Evolutionary conservation across 1,284 basidiomycete genomes (phyloP), one percentile per base, ranked within the genome.

Genomic region (Neotropicomus parvogracilis): DNA sequence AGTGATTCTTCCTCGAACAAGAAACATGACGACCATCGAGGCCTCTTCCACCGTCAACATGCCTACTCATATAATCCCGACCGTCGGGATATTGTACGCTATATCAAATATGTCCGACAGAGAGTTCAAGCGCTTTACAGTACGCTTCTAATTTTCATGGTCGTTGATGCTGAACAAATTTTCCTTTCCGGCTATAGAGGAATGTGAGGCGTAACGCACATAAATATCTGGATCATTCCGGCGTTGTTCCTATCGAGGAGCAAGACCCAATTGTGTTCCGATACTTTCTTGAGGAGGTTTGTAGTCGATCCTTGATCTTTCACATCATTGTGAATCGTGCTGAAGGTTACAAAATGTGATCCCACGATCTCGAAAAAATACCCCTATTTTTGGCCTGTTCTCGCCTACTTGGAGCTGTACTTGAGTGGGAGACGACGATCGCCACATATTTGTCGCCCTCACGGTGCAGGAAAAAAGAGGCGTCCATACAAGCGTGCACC

Each of bases 331-430:
- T 51, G n/a, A 50, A 29, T n/a, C 27, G 6, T 6, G 12, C 21
- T 17, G 6, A 44, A 63, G 59, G 34, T 63, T 1, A 52, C 52
- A 27, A 40, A 19, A 12, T 29, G 16, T 5, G 17, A 63, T 7
- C 43, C 49, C 6, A 40, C 35, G 4, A 33, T 60, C 21, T 16
- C 49, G 13, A 40, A 28, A 38, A 55, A 17, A 21, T 62, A 60
- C n/a, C 44, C 52, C 0, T 40, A 58, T n/a, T 40, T 35, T 0
- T 61, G 59, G 59, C 50, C 49, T 3, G 47, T 63, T 3, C 13
- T 65, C 10, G 44, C 48, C 11, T 65, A 65, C 37, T 34, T 59
- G 1, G 57, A 52, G 13, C 17, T 53, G 9, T 56, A 64, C 26
- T 33, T 59, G 6, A 21, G 16, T 10, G 33, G 54, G 9, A 33